Conservation (phyloP, 768 basidiomycete species). For the Amanita polypyramis region DNA sequence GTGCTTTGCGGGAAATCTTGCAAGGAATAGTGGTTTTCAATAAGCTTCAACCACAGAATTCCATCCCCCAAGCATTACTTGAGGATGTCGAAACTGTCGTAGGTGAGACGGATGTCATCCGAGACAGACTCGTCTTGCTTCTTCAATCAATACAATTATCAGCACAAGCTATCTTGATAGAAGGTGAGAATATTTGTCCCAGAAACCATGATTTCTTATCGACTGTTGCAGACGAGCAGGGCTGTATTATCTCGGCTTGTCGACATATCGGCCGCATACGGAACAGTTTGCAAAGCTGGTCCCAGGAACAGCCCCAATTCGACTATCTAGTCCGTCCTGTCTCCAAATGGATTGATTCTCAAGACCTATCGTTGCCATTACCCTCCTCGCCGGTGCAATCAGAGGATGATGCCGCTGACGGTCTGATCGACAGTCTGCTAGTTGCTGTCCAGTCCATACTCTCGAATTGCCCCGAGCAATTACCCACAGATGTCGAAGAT, state of each 20-base stretch:
- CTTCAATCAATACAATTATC: slow-evolving; percentile 16
- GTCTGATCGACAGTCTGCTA: slow-evolving; percentile 53
- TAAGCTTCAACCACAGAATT: slow-evolving; percentile 7
- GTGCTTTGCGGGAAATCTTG: slow-evolving; percentile 27
- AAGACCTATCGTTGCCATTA: slow-evolving; percentile 12
- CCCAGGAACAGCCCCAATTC: slow-evolving; percentile 16
- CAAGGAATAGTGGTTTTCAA: slow-evolving; percentile 23
- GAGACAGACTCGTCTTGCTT: slow-evolving; percentile 13
- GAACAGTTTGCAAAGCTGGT: slow-evolving; percentile 17
- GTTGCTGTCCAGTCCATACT: slow-evolving; percentile 55
- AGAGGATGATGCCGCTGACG: slow-evolving; percentile 20
- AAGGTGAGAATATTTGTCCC: slow-evolving; percentile 19
- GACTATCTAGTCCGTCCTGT: slow-evolving; percentile 24
- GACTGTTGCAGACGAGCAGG: slow-evolving; percentile 24
- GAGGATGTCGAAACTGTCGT: slow-evolving; percentile 16
- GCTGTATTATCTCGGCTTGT: slow-evolving; percentile 18
- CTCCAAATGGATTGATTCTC: slow-evolving; percentile 20
- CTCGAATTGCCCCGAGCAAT: slow-evolving; percentile 22
- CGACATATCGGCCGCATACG: slow-evolving; percentile 13
- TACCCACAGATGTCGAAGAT: slow-evolving; percentile 18
- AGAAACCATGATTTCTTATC: not conserved
- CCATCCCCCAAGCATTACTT: not conserved
- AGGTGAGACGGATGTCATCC: slow-evolving; percentile 17
- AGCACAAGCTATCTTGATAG: slow-evolving; percentile 22
- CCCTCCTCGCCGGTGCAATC: slow-evolving; percentile 7